These are phyloP conservation scores for Emergomyces pasteurianus DNA, from an alignment of 2,329 filamentous ascomycete species.

Conservation along the genomic window DNA sequence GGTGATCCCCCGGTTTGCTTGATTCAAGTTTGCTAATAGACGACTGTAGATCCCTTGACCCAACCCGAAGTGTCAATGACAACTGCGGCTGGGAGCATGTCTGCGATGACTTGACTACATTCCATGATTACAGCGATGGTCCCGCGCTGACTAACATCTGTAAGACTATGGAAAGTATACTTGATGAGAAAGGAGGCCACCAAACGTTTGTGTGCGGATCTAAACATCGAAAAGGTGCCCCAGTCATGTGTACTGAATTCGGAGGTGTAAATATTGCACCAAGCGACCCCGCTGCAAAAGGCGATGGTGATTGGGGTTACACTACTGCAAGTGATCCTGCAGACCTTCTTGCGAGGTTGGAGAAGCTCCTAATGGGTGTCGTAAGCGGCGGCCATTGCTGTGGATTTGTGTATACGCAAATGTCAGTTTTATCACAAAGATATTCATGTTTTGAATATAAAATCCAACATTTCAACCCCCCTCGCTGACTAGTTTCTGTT, in stretches of 20 bases:
- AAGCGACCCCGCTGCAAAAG: constrained; percentile 26
- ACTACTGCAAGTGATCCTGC: constrained; percentile 50
- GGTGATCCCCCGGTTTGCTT: not conserved
- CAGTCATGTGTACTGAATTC: constrained; percentile 56
- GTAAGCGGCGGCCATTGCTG: constrained; percentile 46
- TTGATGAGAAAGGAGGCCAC: constrained; percentile 41
- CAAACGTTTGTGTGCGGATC: constrained; percentile 46
- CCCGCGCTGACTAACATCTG: constrained; percentile 45
- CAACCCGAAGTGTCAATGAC: constrained; percentile 54
- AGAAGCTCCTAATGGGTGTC: constrained; percentile 47
- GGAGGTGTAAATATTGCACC: constrained; percentile 56
- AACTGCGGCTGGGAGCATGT: constrained; percentile 64
- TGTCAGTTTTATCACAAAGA: constrained; percentile 32
- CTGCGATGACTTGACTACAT: constrained; percentile 51
- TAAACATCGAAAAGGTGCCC: constrained; percentile 42
- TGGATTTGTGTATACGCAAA: constrained; percentile 55
- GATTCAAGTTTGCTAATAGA: not conserved
- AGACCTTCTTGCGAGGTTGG: constrained; percentile 48
- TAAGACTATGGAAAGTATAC: constrained; percentile 39
- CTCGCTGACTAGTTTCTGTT: not conserved
- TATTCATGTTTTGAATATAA: not conserved
- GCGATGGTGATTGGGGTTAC: constrained; percentile 53
- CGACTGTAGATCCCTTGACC: constrained; percentile 41
- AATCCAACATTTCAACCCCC: too few relatives aligned
- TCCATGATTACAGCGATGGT: constrained; percentile 55